Evolutionary conservation across 2,329 filamentous ascomycete species (phyloP).

Genomic region (Neurospora sp.): DNA sequence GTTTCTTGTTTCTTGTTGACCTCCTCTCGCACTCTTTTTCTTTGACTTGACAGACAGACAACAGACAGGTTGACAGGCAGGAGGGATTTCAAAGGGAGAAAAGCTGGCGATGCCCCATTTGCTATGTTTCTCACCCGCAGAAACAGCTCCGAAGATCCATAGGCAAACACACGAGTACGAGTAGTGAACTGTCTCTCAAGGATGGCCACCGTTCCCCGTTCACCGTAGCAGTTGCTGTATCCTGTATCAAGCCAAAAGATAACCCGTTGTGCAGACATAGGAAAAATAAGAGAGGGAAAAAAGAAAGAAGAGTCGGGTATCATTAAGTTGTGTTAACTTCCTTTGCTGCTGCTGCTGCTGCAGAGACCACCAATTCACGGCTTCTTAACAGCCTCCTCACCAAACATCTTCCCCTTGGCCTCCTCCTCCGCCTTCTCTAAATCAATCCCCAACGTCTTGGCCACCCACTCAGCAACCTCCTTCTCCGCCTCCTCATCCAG

Average conservation of each 20-base stretch:
- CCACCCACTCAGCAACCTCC: slow-evolving; percentile 53
- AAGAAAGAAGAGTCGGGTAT: neutral
- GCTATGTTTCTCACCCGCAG: neutral
- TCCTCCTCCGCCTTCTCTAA: slow-evolving; percentile 24
- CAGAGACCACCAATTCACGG: neutral
- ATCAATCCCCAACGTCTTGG: slow-evolving; percentile 48
- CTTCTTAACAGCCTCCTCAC: slow-evolving; percentile 2
- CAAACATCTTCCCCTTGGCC: neutral
- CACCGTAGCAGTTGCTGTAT: neutral
- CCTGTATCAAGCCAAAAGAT: neutral
- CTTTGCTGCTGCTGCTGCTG: neutral
- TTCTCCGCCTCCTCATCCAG: slow-evolving; percentile 44
- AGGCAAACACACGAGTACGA: neutral
- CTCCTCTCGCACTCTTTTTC: neutral
- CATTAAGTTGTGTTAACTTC: neutral
- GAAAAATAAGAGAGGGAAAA: neutral
- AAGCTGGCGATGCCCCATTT: neutral
- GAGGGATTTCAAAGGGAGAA: neutral
- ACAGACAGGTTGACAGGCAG: neutral
- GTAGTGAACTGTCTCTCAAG: neutral
- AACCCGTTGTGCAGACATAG: neutral
- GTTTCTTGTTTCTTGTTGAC: neutral
- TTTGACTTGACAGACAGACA: neutral
- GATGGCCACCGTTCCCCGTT: neutral
- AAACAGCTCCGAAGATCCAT: neutral